These are phyloP conservation scores for Spinacia oleracea DNA, from an alignment of 179 eudicot species.

Conservation along the genomic window DNA sequence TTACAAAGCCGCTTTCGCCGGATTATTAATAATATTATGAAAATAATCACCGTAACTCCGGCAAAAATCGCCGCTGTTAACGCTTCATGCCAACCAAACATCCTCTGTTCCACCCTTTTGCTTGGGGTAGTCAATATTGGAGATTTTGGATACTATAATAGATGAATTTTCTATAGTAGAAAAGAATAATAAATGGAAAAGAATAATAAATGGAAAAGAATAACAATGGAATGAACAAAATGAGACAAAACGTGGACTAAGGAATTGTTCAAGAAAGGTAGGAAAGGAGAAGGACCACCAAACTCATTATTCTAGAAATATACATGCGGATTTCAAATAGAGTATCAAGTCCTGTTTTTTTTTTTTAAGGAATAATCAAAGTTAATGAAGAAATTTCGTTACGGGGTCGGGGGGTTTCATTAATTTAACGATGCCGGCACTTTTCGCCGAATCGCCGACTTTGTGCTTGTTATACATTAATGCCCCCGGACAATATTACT, in stretches of 20 bases:
- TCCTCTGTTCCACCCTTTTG: not conserved
- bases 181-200: not conserved
- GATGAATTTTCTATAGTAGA: not conserved
- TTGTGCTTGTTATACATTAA: no score
- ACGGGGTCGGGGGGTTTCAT: no score
- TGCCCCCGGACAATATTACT: no score
- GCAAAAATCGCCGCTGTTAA: conserved; percentile 6
- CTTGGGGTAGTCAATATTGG: no score
- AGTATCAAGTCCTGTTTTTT: not conserved
- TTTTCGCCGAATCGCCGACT: no score
- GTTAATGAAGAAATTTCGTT: not conserved
- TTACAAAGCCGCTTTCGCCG: conserved; percentile 26
- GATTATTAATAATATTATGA: conserved; percentile 5
- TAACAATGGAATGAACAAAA: not conserved
- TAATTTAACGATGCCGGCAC: no score
- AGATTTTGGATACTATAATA: no score
- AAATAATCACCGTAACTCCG: not conserved
- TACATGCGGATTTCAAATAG: not conserved
- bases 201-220: not conserved
- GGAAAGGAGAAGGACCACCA: conserved; percentile 14
- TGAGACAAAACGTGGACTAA: conserved; percentile 33
- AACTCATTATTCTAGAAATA: conserved; percentile 8
- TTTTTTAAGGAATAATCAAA: not conserved
- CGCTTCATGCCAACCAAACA: conserved; percentile 19
- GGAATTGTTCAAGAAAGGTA: conserved; percentile 46